A percentile compares a stretch with the other conserved stretches of the same genome.
phyloP scores from a whole-genome alignment of 306 rosid species.

The barrel medic (Medicago truncatula) region MtrunA17r5.0-ANR NC_053046.1:28239501-28240000 shows the following conservation, averaged over 20 bases:
- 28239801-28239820: too few relatives aligned
- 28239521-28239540: conserved; percentile 56
- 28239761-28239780: neutral
- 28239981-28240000: too few relatives aligned
- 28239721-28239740: conserved; percentile 57
- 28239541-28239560: conserved; percentile 62
- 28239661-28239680: conserved; percentile 49
- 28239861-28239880: too few relatives aligned
- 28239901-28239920: too few relatives aligned
- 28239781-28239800: conserved; percentile 14
- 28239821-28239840: too few relatives aligned
- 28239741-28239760: conserved; percentile 49
- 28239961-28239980: too few relatives aligned
- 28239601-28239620: conserved; percentile 42
- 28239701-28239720: conserved; percentile 57
- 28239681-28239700: conserved; percentile 50
- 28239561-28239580: conserved; percentile 50
- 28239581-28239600: conserved; percentile 45
- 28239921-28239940: too few relatives aligned
- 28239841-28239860: too few relatives aligned
- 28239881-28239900: too few relatives aligned
- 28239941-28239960: too few relatives aligned
- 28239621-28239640: conserved; percentile 52
- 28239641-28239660: conserved; percentile 49
- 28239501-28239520: conserved; percentile 49